Conservation (phyloP, 1,139 yeast species). For the Schwanniomyces etchellsii region DNA sequence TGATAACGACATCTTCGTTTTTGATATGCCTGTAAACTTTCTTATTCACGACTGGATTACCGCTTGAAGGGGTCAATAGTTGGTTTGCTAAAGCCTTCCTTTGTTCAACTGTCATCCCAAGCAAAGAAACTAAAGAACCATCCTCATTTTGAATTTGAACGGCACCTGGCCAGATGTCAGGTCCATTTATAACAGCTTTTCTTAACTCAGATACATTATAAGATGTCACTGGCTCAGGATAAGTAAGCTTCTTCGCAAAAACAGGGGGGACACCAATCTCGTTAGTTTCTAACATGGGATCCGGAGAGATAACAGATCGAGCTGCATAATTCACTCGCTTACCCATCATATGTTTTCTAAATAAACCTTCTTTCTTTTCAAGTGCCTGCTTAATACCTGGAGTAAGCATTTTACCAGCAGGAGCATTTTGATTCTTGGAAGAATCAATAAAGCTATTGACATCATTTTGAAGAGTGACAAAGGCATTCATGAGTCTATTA, state of each 20-base stretch:
- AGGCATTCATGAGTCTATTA: constrained; percentile 89
- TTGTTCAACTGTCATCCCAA: constrained; percentile 89
- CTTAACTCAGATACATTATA: constrained; percentile 87
- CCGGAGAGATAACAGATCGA: constrained; percentile 98
- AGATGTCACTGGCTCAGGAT: constrained; percentile 98
- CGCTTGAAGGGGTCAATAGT: constrained; percentile 74
- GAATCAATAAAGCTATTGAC: constrained; percentile 93
- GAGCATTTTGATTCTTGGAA: constrained; percentile 73
- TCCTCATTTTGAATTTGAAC: constrained; percentile 94
- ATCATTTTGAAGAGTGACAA: constrained; percentile 91
- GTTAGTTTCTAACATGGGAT: constrained; percentile 94
- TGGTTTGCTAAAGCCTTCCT: constrained; percentile 96
- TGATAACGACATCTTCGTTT: constrained; percentile 90
- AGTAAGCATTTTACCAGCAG: constrained; percentile 64
- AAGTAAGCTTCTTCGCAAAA: constrained; percentile 89
- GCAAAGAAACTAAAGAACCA: constrained; percentile 77
- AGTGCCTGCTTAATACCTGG: constrained; percentile 98
- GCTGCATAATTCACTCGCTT: constrained; percentile 99
- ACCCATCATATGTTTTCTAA: constrained; percentile 99
- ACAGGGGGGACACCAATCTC: constrained; percentile 99
- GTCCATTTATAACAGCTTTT: constrained; percentile 95
- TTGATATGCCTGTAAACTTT: constrained; percentile 92
- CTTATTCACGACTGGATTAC: constrained; percentile 64
- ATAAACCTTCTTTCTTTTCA: constrained; percentile 97
- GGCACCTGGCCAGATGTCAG: constrained; percentile 99